A percentile compares a stretch with the other conserved stretches of the same genome.
These are phyloP conservation scores for Diospyros lotus DNA, from an alignment of 148 eudicot species.

Conservation along the genomic window DNA sequence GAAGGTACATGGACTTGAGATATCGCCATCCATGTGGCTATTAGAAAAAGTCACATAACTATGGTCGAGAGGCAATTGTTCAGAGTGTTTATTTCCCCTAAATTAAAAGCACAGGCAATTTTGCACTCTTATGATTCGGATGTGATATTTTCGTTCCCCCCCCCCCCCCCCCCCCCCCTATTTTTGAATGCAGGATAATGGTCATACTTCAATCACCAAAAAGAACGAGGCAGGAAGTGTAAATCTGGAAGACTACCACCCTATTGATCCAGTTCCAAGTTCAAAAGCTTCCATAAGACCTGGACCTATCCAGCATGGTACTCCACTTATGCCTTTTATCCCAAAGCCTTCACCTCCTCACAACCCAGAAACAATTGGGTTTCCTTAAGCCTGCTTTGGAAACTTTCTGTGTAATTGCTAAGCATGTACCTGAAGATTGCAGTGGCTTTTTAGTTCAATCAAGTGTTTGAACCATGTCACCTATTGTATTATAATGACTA, in stretches of 20 bases:
- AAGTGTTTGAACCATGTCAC: neutral
- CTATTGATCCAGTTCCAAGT: conserved; percentile 44
- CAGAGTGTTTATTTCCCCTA: conserved; percentile 1
- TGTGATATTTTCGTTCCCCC: neutral
- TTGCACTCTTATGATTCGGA: neutral
- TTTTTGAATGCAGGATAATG: conserved; percentile 1
- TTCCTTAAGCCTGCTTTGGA: conserved; percentile 8
- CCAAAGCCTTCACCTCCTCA: conserved; percentile 39
- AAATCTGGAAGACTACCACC: conserved; percentile 16
- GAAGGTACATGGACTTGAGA: conserved; percentile 17
- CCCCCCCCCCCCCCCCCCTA: neutral
- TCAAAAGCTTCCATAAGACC: conserved; percentile 41
- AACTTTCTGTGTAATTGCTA: neutral
- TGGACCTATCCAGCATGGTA: conserved; percentile 44
- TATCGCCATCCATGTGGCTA: too few species aligned
- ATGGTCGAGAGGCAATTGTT: neutral
- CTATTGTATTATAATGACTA: neutral
- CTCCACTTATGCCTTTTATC: conserved; percentile 49
- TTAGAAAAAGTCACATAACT: neutral
- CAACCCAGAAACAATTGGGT: conserved; percentile 13
- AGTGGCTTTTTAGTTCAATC: neutral
- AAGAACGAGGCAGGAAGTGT: neutral
- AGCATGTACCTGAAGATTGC: conserved; percentile 1
- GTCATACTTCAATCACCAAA: conserved; percentile 2
- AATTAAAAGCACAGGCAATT: neutral